phyloP scores from a whole-genome alignment of 495 filamentous ascomycete genomes.

The Penicillium macrosclerotiorum region DNA sequence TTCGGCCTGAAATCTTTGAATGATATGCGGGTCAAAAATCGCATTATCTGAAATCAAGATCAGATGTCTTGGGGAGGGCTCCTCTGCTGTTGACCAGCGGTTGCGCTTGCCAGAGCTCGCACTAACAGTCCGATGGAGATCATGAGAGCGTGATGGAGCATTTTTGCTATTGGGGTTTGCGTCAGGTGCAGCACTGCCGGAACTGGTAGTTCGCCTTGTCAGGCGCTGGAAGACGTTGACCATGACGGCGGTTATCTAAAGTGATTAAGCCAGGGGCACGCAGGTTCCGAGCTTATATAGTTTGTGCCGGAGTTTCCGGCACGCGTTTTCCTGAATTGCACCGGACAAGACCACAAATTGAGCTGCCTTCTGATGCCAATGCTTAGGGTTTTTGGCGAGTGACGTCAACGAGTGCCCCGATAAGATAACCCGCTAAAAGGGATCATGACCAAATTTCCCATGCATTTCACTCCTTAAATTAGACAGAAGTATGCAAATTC shows the following conservation, averaged over 20 bases:
- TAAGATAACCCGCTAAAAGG: constrained; percentile 11
- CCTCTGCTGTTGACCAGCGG: constrained; percentile 11
- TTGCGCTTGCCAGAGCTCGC: constrained; percentile 13
- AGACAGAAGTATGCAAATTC: too few relatives aligned
- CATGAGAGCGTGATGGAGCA: constrained; percentile 8
- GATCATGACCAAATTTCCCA: too few relatives aligned
- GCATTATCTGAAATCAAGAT: constrained; percentile 59
- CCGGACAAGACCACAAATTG: constrained; percentile 15
- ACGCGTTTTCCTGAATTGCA: constrained; percentile 13
- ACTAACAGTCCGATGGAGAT: constrained; percentile 11
- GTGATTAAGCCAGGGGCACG: neutral
- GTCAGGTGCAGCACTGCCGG: constrained; percentile 4
- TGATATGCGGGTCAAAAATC: constrained; percentile 54
- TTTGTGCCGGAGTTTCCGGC: constrained; percentile 1
- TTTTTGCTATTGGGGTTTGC: neutral
- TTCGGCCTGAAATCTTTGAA: constrained; percentile 59
- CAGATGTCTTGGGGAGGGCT: constrained; percentile 34
- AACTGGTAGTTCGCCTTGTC: constrained; percentile 15
- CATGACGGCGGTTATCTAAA: constrained; percentile 9
- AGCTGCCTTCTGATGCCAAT: constrained; percentile 17
- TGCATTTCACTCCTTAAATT: too few relatives aligned
- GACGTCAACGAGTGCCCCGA: constrained; percentile 24
- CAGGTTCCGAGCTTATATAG: neutral
- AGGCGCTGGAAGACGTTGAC: constrained; percentile 26
- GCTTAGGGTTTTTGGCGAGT: constrained; percentile 18